Conservation (phyloP, 352 stramenopile genomes). For the Phytophthora kernoviae region DNA sequence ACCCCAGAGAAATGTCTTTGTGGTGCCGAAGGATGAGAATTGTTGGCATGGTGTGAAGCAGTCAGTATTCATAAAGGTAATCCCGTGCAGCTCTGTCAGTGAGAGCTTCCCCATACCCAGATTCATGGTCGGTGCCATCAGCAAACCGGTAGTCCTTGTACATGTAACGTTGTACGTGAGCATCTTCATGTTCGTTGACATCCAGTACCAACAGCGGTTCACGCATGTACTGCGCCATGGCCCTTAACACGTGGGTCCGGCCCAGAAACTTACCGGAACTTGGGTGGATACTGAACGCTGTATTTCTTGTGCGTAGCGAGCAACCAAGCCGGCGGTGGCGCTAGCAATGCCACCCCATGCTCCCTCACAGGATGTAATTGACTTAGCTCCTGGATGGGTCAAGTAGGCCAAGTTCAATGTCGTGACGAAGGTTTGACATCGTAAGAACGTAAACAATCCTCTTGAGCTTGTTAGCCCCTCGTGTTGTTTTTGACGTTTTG, state of each 20-base stretch:
- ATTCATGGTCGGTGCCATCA: constrained; percentile 7
- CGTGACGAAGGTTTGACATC: constrained; percentile 1
- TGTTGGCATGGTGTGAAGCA: background rate
- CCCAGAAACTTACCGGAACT: background rate
- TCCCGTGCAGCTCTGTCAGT: background rate
- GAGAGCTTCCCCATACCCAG: background rate
- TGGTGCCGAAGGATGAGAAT: background rate
- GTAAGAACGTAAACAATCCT: constrained; percentile 1
- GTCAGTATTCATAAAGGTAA: background rate
- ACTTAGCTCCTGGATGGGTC: no score
- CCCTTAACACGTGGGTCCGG: background rate
- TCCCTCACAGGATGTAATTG: no score
- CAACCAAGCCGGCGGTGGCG: no score
- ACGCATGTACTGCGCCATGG: background rate
- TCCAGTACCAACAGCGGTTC: constrained; percentile 3
- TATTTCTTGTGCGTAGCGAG: no score
- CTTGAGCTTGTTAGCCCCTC: background rate
- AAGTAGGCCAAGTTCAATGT: constrained; percentile 2
- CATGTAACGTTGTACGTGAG: constrained; percentile 4
- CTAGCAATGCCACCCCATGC: no score
- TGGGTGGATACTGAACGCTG: background rate
- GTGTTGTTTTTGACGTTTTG: constrained; percentile 3
- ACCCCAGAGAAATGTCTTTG: constrained; percentile 8
- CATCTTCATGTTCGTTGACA: background rate
- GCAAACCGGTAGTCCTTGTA: background rate